Conservation (phyloP, 768 basidiomycete species). For the Stropharia rugosoannulata region DNA sequence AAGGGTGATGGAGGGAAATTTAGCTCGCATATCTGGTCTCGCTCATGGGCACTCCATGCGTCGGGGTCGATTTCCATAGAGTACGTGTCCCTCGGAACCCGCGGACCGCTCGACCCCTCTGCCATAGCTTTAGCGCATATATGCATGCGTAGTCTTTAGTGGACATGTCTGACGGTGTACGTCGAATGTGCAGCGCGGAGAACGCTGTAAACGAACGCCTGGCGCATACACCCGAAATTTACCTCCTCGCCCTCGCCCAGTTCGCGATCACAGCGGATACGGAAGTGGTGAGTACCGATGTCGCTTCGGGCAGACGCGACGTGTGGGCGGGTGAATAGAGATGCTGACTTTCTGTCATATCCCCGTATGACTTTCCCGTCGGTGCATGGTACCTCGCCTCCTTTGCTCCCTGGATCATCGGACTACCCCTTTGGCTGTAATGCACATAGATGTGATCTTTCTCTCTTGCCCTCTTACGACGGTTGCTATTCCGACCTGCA, state of each 20-base stretch:
- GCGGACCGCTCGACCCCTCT: no score
- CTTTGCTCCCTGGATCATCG: no score
- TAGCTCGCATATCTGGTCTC: no score
- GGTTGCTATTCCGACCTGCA: slow-evolving; percentile 70
- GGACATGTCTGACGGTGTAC: not conserved
- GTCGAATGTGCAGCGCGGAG: slow-evolving; percentile 53
- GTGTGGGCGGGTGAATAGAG: no score
- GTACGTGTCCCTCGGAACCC: no score
- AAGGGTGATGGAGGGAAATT: no score
- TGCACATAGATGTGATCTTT: slow-evolving; percentile 87
- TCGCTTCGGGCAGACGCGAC: no score
- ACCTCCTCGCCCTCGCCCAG: slow-evolving; percentile 76
- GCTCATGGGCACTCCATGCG: no score
- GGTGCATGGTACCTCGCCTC: no score
- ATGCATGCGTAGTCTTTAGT: no score
- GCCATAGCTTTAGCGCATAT: not conserved
- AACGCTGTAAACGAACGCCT: slow-evolving; percentile 80
- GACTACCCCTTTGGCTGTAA: not conserved
- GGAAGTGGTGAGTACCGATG: slow-evolving; percentile 60
- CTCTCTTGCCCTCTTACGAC: slow-evolving; percentile 76
- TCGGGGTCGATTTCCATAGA: no score
- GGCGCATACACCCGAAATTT: slow-evolving; percentile 75
- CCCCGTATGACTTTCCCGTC: not conserved
- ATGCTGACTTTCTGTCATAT: no score
- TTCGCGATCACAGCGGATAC: slow-evolving; percentile 79